A percentile compares a stretch with the other conserved stretches of the same genome.
Evolutionary conservation across 129 eudicot species (phyloP).

Genomic region (Scalesia atractyloides): DNA sequence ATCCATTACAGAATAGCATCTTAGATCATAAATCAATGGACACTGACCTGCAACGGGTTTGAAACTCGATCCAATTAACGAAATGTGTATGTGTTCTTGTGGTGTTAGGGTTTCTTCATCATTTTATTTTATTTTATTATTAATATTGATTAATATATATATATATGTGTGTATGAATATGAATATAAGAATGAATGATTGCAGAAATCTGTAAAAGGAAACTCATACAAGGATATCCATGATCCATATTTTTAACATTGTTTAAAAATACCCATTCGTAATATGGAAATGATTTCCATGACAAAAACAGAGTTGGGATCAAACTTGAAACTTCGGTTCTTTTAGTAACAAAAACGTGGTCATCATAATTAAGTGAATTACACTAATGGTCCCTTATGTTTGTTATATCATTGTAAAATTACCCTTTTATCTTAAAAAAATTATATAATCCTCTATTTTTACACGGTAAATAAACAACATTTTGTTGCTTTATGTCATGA

Average conservation of each 20-base stretch:
- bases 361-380: no score
- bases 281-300: no score
- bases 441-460: no score
- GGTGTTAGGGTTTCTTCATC: conserved; percentile 36
- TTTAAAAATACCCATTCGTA: no score
- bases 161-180: background rate
- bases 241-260: background rate
- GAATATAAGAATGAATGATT: background rate
- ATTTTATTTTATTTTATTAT: conserved; percentile 25
- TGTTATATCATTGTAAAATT: no score
- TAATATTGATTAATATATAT: background rate
- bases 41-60: conserved; percentile 13
- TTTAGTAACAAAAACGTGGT: no score
- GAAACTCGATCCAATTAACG: conserved; percentile 7
- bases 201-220: conserved; percentile 6
- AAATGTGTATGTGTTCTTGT: conserved; percentile 9
- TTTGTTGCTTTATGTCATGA: no score
- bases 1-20: conserved; percentile 4
- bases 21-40: background rate
- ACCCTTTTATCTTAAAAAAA: no score
- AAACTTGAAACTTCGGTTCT: no score
- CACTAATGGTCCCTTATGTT: no score
- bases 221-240: conserved; percentile 17
- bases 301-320: no score
- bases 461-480: no score